Base-by-base conservation (phyloP, 768 basidiomycete species). In the Kwoniella mangroviensis region DNA sequence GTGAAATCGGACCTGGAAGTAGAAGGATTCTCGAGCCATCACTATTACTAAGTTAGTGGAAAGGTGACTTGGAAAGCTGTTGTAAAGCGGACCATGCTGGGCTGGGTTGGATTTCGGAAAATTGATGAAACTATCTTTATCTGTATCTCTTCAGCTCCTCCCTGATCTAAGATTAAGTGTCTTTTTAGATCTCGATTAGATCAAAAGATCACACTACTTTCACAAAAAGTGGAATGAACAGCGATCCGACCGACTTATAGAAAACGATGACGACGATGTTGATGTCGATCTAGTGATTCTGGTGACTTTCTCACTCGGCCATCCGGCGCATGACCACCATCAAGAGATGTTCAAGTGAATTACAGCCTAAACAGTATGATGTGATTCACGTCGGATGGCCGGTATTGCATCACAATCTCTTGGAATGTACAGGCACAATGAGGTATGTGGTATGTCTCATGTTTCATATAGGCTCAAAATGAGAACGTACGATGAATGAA, bases 131-230 rank as follows among this genome's bases (percentile, higher is more conserved):
- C 4, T 34, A 34, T 34, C 34, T 49, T 17, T 49, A 19, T 15
- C 19, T 7, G 3, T 49, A 13, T 49, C 45, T 13, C 3, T 49
- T 49, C 15, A 2, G 13, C 13, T 49, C 4, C 15, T 17, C 45
- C 45, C 45, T 49, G 45, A 49, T 49, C 45, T 49, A 49, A 49
- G 45, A 49, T 49, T 49, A 49, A 49, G 45, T 49, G 45, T 49
- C 1, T 49, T 49, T 45, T 49, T 19, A 4, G 45, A 49, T 49
- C 45, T 49, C 45, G 19, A 49, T 19, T 49, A 49, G 45, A 13
- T 13, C 19, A 49, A 15, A 6, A 15, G 45, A 49, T 49, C 45
- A 49, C 19, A 49, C 45, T 49, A 10, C 45, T 49, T 49, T 49
- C 34, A 28, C 28, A 7, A 34, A 34, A 34, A 6, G 34, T 5